Conservation (phyloP, 2,329 filamentous ascomycete genomes). For the Fusarium scirpi region DNA sequence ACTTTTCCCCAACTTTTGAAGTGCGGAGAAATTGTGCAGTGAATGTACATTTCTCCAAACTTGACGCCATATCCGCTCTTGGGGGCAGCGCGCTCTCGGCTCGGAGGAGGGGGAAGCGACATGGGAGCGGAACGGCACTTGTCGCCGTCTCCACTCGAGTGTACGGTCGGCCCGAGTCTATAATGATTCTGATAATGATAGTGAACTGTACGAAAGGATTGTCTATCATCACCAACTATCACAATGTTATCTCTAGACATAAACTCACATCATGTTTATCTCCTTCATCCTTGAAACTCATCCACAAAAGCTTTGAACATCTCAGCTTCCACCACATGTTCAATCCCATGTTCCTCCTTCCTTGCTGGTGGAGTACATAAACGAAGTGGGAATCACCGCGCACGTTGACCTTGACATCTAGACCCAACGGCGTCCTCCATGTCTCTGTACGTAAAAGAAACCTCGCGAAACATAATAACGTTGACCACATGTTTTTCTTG, state of each 20-base stretch:
- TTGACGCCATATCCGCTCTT: slow-evolving; percentile 30
- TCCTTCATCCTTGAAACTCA: not conserved
- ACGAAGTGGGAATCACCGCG: slow-evolving; percentile 12
- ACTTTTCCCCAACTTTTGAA: slow-evolving; percentile 17
- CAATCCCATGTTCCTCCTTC: not conserved
- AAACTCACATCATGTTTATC: slow-evolving; percentile 11
- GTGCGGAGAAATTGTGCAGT: slow-evolving; percentile 21
- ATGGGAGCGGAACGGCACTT: slow-evolving; percentile 25
- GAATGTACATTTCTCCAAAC: slow-evolving; percentile 19
- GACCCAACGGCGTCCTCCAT: slow-evolving; percentile 5
- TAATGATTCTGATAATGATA: slow-evolving; percentile 6
- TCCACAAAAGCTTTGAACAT: slow-evolving; percentile 27
- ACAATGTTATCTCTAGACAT: not conserved
- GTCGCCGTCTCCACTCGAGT: slow-evolving; percentile 18
- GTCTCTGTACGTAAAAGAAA: slow-evolving; percentile 35
- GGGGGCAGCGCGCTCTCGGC: slow-evolving; percentile 9
- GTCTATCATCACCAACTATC: not conserved
- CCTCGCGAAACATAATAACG: slow-evolving; percentile 23
- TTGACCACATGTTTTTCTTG: slow-evolving; percentile 33
- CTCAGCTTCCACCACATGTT: slow-evolving; percentile 12
- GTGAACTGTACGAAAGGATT: not conserved
- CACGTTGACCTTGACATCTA: slow-evolving; percentile 14
- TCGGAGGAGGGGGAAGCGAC: not conserved
- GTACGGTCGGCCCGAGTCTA: slow-evolving; percentile 28
- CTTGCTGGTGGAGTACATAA: slow-evolving; percentile 14